Base-by-base conservation (phyloP, 2,329 filamentous ascomycete genomes). In the Colletotrichum truncatum region DNA sequence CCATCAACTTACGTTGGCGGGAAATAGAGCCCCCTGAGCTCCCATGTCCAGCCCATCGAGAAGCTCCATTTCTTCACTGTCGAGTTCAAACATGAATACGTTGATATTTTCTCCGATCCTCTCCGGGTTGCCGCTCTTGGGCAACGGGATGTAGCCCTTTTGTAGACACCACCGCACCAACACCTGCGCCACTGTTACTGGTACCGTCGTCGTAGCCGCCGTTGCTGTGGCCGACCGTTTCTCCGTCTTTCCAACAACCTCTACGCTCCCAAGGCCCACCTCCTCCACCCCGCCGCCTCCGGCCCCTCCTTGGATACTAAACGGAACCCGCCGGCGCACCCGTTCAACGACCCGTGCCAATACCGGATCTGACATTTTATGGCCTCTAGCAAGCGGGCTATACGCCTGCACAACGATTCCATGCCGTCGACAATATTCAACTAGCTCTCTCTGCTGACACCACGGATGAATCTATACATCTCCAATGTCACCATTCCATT, bases 131-230 rank as follows among this genome's bases (percentile, higher is more conserved):
- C 87, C 86, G 64, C 88, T 91, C 81, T 92, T 92, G 18, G 89
- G 89, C 61, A 92, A 75, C 16, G 90, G 89, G 14, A 89, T 83
- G 86, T 88, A 91, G 9, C 81, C 84, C 78, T 92, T 93, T 73
- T 93, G 89, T 72, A 93, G 75, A 66, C 85, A 86, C 73, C 90
- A 94, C 65, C 91, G 83, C 16, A 94, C 81, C 68, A 94, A 77
- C 5, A 93, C 78, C 76, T 93, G 91, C 26, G 87, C 86, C 1
- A 88, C 83, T 8, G 84, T 83, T 16, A 48, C 38, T 73, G n/a
- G n/a, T n/a, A n/a, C n/a, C n/a, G n/a, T n/a, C n/a, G n/a, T n/a
- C n/a, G n/a, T n/a, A n/a, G n/a, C n/a, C n/a, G n/a, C n/a, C n/a
- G n/a, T n/a, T n/a, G n/a, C n/a, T n/a, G n/a, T 87, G 90, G 38